A percentile compares a stretch with the other conserved stretches of the same genome.
Conservation (phyloP, 176 grass and related monocot species). For the Pontederia paniculata region DNA sequence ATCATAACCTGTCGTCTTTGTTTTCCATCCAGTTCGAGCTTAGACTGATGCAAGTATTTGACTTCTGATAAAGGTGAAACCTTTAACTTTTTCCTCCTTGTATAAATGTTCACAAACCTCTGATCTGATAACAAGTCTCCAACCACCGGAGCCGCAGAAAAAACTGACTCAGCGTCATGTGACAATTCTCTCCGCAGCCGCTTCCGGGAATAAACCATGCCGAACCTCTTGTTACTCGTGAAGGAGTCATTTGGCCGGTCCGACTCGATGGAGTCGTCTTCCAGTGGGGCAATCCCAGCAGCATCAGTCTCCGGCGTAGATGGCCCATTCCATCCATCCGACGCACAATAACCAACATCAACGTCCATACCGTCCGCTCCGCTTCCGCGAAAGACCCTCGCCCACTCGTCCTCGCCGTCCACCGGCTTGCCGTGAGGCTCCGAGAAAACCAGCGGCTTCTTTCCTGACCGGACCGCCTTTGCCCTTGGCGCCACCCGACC, state of each 20-base stretch:
- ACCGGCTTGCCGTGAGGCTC: background rate
- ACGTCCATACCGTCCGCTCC: background rate
- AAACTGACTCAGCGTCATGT: background rate
- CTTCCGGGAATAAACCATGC: no score
- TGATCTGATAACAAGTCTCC: slow-evolving; percentile 9
- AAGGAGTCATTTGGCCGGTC: no score
- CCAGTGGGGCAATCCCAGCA: no score
- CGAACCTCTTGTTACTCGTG: no score
- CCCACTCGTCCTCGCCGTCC: slow-evolving; percentile 4
- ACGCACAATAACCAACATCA: background rate
- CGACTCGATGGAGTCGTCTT: no score
- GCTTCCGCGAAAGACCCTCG: slow-evolving; percentile 1
- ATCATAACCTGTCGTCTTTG: background rate
- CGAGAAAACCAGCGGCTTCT: slow-evolving; percentile 42
- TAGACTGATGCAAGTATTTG: background rate
- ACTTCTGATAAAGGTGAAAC: slow-evolving; percentile 1
- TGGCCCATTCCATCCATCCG: background rate
- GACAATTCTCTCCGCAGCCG: no score
- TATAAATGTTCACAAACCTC: slow-evolving; percentile 59
- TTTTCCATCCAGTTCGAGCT: background rate
- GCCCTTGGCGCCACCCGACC: background rate
- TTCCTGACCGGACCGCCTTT: slow-evolving; percentile 30
- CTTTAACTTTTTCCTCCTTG: slow-evolving; percentile 39
- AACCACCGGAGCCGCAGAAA: background rate
- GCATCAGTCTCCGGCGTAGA: background rate